These are phyloP conservation scores for Fusarium staphyleae DNA, from an alignment of 2,329 filamentous ascomycete genomes.

Conservation along the genomic window DNA sequence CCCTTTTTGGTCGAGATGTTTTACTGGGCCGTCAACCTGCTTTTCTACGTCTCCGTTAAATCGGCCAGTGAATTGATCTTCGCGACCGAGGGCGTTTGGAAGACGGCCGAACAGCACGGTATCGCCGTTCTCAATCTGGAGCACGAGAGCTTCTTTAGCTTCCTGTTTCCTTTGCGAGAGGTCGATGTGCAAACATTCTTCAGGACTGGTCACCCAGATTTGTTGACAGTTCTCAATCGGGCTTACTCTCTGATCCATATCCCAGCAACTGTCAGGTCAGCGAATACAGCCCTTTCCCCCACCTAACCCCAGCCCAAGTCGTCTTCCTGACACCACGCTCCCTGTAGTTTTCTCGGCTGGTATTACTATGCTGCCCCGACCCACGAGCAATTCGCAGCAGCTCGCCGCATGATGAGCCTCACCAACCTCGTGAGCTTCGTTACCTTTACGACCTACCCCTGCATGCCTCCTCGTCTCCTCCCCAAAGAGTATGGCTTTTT, in stretches of 20 bases:
- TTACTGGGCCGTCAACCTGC: slow-evolving; percentile 73
- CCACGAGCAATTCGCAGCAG: slow-evolving; percentile 47
- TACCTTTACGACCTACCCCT: slow-evolving; percentile 63
- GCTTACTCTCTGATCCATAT: slow-evolving; percentile 67
- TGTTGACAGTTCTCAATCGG: slow-evolving; percentile 64
- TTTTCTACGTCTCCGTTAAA: slow-evolving; percentile 59
- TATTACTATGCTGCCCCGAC: slow-evolving; percentile 65
- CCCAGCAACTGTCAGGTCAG: slow-evolving; percentile 64
- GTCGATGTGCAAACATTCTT: slow-evolving; percentile 63
- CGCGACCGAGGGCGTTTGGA: slow-evolving; percentile 56
- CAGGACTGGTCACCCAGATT: slow-evolving; percentile 58
- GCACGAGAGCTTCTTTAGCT: slow-evolving; percentile 56
- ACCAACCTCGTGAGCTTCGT: slow-evolving; percentile 63
- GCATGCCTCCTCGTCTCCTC: slow-evolving; percentile 64
- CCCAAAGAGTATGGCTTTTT: slow-evolving; percentile 64
- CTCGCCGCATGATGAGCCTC: slow-evolving; percentile 55
- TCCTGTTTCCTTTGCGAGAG: slow-evolving; percentile 61
- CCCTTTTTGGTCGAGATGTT: slow-evolving; percentile 78
- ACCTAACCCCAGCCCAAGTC: background rate
- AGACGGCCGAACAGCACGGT: slow-evolving; percentile 62
- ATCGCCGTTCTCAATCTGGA: slow-evolving; percentile 63
- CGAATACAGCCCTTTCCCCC: slow-evolving; percentile 18
- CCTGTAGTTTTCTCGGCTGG: slow-evolving; percentile 66
- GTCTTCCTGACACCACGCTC: background rate
- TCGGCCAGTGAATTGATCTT: slow-evolving; percentile 44